Evolutionary conservation across 768 basidiomycete species (phyloP).

Genomic region (Lactifluus rugatus): DNA sequence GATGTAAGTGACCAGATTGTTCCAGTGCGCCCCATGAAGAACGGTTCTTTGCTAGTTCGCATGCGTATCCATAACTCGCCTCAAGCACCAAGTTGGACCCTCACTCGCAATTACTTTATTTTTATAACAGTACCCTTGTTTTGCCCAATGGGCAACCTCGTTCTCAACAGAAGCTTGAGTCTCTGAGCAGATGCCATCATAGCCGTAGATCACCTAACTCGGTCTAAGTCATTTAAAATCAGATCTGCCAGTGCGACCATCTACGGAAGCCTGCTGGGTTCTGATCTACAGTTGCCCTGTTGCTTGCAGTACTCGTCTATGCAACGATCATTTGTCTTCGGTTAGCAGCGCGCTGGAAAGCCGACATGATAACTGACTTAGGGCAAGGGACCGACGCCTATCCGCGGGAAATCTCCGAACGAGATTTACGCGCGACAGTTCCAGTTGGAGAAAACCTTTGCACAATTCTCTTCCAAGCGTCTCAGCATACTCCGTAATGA

Average conservation of each 20-base stretch:
- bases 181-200: neutral
- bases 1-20: constrained; percentile 3
- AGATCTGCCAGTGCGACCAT: neutral
- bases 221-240: neutral
- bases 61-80: neutral
- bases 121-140: neutral
- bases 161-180: constrained; percentile 2
- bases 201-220: neutral
- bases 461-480: neutral
- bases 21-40: neutral
- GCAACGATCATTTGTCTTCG: neutral
- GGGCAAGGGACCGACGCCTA: neutral
- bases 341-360: neutral
- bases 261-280: constrained; percentile 1
- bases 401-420: constrained; percentile 1
- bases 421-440: neutral
- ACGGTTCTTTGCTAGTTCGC: neutral
- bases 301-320: neutral
- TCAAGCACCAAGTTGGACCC: neutral
- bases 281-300: neutral
- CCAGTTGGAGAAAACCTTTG: neutral
- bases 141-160: neutral
- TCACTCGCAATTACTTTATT: neutral
- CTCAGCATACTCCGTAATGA: neutral
- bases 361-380: neutral